A percentile compares a stretch with the other conserved stretches of the same genome.
Evolutionary conservation across 257 asterid genomes (phyloP).

Genomic region (Asclepias syriaca): DNA sequence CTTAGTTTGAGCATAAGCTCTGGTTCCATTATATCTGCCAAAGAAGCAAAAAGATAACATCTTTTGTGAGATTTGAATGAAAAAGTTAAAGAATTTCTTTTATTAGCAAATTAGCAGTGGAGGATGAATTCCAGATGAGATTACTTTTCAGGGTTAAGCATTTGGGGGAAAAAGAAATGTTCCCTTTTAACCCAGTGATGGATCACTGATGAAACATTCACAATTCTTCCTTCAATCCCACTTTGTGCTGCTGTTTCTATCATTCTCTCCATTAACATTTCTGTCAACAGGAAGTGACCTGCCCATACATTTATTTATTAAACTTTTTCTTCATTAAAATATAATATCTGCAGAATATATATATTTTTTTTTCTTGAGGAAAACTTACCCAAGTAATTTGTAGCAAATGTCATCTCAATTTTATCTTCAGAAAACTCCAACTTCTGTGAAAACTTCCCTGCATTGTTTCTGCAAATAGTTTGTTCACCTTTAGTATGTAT

Average conservation of each 20-base stretch:
- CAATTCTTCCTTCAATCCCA: constrained; percentile 80
- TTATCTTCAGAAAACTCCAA: constrained; percentile 89
- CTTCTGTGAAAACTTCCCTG: constrained; percentile 87
- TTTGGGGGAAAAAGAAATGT: constrained; percentile 46
- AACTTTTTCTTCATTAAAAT: no score
- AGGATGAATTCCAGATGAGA: background rate
- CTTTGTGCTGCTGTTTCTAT: constrained; percentile 64
- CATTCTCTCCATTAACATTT: constrained; percentile 75
- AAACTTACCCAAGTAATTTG: constrained; percentile 67
- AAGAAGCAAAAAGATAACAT: background rate
- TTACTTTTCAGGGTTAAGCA: constrained; percentile 72
- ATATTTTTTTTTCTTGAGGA: no score
- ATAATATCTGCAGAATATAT: no score
- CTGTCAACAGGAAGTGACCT: constrained; percentile 89
- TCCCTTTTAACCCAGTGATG: constrained; percentile 75
- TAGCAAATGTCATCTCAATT: constrained; percentile 92
- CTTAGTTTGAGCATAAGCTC: constrained; percentile 85
- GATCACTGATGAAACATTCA: constrained; percentile 80
- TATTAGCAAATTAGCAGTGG: background rate
- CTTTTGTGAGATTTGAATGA: background rate
- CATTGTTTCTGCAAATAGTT: constrained; percentile 78
- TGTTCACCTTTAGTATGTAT: background rate
- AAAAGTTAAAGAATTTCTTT: no score
- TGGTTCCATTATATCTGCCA: constrained; percentile 77
- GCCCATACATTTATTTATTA: constrained; percentile 3